Evolutionary conservation across 441 rosid species (phyloP), one percentile per base, ranked within the genome.

Genomic region (Brassica balearica): DNA sequence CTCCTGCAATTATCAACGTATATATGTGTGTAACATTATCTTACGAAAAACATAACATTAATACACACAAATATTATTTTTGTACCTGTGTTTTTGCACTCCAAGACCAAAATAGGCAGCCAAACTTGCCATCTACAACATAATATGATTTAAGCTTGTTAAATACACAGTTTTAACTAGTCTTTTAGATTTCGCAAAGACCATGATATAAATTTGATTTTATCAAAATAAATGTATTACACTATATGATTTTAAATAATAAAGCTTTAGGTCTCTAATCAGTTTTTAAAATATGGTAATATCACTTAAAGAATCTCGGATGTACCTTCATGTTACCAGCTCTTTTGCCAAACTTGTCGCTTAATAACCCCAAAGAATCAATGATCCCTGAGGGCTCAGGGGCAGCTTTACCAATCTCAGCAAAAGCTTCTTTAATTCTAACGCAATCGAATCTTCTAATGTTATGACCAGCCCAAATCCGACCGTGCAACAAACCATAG

Each of bases 271-370:
- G 58, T 51, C 56, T 48, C 56, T 48, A 48, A 48, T 48, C 8
- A 48, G 2, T 51, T 51, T n/a, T 51, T 3, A 41, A 41, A 41
- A 41, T 9, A 9, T 41, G 48, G 1, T 12, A 23, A 41, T 41
- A 3, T 41, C 56, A 51, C 0, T 51, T 14, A 51, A n/a, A 43
- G 8, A 48, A 51, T 51, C 2, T 51, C 9, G 20, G 9, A 53
- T 53, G 59, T 86, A 93, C 98, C 98, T 95, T 93, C 94, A 95
- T 92, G 68, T 95, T 84, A 36, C 99, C 99, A 66, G 99, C 98
- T 87, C 98, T 83, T 77, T 83, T 87, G 36, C 99, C 98, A 75
- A 96, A 96, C 72, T 85, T 92, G 36, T 86, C 80, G 14, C 84
- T 72, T 84, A 96, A 77, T 41, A 96, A 87, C 12, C 91, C 97